Evolutionary conservation across 2,329 filamentous ascomycete species (phyloP), one percentile per base, ranked within the genome.

Genomic region (Chalara sp.): DNA sequence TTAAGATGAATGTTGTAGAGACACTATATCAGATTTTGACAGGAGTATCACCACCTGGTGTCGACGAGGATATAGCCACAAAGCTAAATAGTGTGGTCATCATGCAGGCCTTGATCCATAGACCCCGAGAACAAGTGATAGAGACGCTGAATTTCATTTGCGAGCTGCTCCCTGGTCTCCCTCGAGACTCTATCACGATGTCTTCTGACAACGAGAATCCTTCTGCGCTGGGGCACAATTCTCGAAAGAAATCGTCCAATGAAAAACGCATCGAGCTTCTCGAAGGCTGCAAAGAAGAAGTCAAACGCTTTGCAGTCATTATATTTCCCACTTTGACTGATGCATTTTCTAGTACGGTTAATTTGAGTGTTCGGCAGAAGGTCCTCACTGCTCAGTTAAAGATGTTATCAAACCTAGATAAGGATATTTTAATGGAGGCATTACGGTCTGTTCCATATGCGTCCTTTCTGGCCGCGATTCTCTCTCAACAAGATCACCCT

Each of bases 101-200:
- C 62, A 99, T 99, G 95, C 93, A 99, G 71, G 90, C 95, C 37
- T 76, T 99, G 56, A 96, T 99, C 48, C 93, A 97, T 65, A 84
- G 92, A 40, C 93, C 93, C 6, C 84, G 91, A 51, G 95, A 99
- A 59, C 93, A 99, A 69, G 88, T 99, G 13, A 93, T 92, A 60
- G 93, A 99, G 72, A 96, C 95, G 1, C 78, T 99, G 56, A 97
- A 97, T 65, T 90, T 99, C 56, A 90, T 99, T 57, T 96, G 93
- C 72, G 93, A 99, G 70, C 75, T 99, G 32, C 76, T 99, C 35
- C 91, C 92, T 1, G 84, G 81, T 46, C 74, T 92, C 12, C 83
- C 85, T 10, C 76, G 75, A 49, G 73, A 74, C 32, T 72, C 72
- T 10, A 10, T 37, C n/a, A 71, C 76, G 48, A 70, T 73, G 3